A percentile compares a stretch with the other conserved stretches of the same genome.
phyloP scores from a whole-genome alignment of 2,329 filamentous ascomycete species.

The Pseudocercospora fuligena region DNA sequence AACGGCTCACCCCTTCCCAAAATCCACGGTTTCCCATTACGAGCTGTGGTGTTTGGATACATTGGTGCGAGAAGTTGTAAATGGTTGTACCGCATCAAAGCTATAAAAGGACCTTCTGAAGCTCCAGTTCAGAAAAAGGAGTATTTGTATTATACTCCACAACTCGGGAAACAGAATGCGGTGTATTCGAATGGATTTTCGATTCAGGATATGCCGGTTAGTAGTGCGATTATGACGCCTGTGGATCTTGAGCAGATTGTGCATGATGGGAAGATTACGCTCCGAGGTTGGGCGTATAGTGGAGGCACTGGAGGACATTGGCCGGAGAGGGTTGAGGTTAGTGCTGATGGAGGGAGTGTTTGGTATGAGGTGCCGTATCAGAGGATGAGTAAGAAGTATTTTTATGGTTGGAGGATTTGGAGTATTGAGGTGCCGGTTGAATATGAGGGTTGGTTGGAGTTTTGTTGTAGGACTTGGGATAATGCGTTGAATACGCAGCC shows the following conservation, averaged over 20 bases:
- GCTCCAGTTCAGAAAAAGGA: conserved; percentile 69
- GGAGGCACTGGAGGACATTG: conserved; percentile 47
- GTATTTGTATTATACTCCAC: conserved; percentile 71
- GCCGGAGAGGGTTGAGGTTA: conserved; percentile 67
- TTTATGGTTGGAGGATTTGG: conserved; percentile 69
- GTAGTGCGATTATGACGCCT: conserved; percentile 68
- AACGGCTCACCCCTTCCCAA: conserved; percentile 66
- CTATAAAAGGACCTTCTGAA: conserved; percentile 59
- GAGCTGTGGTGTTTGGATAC: conserved; percentile 57
- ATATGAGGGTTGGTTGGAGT: conserved; percentile 53
- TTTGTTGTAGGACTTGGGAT: conserved; percentile 52
- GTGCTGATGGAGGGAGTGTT: conserved; percentile 64
- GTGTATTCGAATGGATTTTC: conserved; percentile 59
- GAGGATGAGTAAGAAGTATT: conserved; percentile 66
- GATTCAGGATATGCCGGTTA: conserved; percentile 75
- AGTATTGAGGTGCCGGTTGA: conserved; percentile 64
- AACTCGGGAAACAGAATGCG: conserved; percentile 70
- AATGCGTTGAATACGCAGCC: conserved; percentile 54
- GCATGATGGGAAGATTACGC: conserved; percentile 62
- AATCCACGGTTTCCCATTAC: conserved; percentile 67
- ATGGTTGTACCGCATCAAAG: conserved; percentile 68
- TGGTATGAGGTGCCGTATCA: conserved; percentile 68
- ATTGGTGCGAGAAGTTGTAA: conserved; percentile 72
- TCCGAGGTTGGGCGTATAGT: conserved; percentile 54
- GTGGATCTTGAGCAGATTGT: conserved; percentile 64